Evolutionary conservation across 805 yeast genomes (phyloP).

Genomic region (Clavispora santaluciae): DNA sequence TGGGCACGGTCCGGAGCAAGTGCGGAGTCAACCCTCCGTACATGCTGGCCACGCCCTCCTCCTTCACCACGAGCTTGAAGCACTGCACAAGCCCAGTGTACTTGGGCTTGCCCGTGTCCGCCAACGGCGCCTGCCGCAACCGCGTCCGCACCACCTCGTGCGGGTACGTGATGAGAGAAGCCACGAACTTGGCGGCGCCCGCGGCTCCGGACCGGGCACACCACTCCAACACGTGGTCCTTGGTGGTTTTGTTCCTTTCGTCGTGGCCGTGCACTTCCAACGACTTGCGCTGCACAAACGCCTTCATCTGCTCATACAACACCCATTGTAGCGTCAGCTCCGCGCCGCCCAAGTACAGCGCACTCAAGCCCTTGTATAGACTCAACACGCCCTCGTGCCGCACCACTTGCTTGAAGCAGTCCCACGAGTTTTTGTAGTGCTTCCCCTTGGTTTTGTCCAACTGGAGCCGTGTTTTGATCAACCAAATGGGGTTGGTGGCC

Average conservation of each 20-base stretch:
- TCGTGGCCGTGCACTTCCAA: constrained; percentile 29
- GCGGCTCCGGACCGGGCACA: constrained; percentile 96
- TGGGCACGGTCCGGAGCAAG: constrained; percentile 93
- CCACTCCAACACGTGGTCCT: constrained; percentile 81
- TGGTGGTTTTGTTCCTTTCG: constrained; percentile 30
- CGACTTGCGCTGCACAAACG: constrained; percentile 52
- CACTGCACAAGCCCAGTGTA: constrained; percentile 88
- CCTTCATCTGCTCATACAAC: constrained; percentile 90
- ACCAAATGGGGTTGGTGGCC: constrained; percentile 97
- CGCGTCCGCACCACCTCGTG: constrained; percentile 97
- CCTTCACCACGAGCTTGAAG: constrained; percentile 76
- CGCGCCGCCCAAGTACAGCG: constrained; percentile 88
- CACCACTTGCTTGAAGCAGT: constrained; percentile 68
- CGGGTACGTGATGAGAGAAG: constrained; percentile 90
- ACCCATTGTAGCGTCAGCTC: constrained; percentile 97
- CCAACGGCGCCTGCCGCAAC: constrained; percentile 84
- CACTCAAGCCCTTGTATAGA: constrained; percentile 85
- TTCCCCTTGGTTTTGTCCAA: constrained; percentile 69
- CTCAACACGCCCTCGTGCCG: constrained; percentile 75
- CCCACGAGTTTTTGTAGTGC: constrained; percentile 77
- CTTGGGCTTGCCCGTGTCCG: constrained; percentile 71
- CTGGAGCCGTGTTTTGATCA: constrained; percentile 90
- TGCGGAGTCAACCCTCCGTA: constrained; percentile 98
- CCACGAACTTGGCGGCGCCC: constrained; percentile 91
- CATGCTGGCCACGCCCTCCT: constrained; percentile 90